Conservation (phyloP, 805 yeast species). For the Isabelozyma gotoi region DNA sequence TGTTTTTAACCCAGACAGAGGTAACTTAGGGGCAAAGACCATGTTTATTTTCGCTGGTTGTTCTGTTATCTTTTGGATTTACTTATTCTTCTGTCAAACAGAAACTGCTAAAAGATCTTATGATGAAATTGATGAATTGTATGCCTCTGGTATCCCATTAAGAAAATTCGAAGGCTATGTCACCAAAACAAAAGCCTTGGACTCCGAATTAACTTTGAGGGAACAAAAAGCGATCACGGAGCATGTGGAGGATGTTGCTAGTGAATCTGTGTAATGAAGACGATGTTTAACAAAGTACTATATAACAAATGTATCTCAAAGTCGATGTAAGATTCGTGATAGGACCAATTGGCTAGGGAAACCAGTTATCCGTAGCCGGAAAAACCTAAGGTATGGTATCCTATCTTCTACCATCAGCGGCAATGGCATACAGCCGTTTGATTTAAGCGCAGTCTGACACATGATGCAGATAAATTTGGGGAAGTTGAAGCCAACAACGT, state of each 20-base stretch:
- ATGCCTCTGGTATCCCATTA: conserved; percentile 5
- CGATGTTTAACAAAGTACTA: too few relatives aligned
- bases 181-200: background rate
- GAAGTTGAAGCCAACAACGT: too few relatives aligned
- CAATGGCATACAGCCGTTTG: too few relatives aligned
- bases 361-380: too few relatives aligned
- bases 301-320: too few relatives aligned
- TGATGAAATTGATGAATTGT: conserved; percentile 17
- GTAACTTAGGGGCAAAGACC: background rate
- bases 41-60: conserved; percentile 1
- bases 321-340: too few relatives aligned
- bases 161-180: conserved; percentile 31
- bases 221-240: background rate
- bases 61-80: conserved; percentile 6
- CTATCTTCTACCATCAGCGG: too few relatives aligned
- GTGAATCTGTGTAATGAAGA: background rate
- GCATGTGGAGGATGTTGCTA: background rate
- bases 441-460: too few relatives aligned
- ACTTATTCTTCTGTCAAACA: conserved; percentile 8
- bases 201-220: background rate
- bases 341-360: too few relatives aligned
- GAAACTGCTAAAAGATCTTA: conserved; percentile 11
- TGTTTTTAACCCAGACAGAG: conserved; percentile 15
- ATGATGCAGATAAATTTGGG: too few relatives aligned
- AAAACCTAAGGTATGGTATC: too few relatives aligned